phyloP scores from a whole-genome alignment of 2,329 filamentous ascomycete species.

The Ustilaginoidea virens region DNA sequence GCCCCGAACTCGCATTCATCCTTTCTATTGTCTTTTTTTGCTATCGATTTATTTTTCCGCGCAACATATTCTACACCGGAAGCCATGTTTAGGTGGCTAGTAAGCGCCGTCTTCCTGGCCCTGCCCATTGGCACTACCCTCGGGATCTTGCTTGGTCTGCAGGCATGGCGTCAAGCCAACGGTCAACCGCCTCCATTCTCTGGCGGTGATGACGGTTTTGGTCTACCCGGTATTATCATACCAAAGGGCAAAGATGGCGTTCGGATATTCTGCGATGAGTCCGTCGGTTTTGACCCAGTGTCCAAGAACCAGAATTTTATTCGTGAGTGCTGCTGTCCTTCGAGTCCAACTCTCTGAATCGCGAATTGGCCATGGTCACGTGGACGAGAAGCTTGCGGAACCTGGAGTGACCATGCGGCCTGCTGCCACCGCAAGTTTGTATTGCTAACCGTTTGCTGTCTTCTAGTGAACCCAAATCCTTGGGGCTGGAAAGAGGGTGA shows the following conservation, averaged over 20 bases:
- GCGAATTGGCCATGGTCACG: neutral
- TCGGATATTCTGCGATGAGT: slow-evolving; percentile 24
- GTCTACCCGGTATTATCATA: slow-evolving; percentile 3
- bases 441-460: no score
- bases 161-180: slow-evolving; percentile 24
- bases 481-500: slow-evolving; percentile 28
- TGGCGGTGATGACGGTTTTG: slow-evolving; percentile 9
- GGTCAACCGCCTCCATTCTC: slow-evolving; percentile 29
- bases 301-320: slow-evolving; percentile 29
- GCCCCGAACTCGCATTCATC: neutral
- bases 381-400: no score
- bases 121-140: slow-evolving; percentile 33
- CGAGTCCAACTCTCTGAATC: neutral
- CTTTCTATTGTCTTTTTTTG: neutral
- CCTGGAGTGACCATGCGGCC: no score
- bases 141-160: slow-evolving; percentile 32
- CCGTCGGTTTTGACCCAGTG: slow-evolving; percentile 28
- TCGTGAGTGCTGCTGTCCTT: slow-evolving; percentile 25
- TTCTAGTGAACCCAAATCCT: slow-evolving; percentile 38
- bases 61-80: neutral
- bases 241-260: slow-evolving; percentile 18
- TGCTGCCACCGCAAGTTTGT: no score
- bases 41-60: neutral
- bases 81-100: slow-evolving; percentile 26
- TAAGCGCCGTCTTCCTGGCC: slow-evolving; percentile 33